Evolutionary conservation across 78 protist species (phyloP).

Genomic region (Acrasis kona): DNA sequence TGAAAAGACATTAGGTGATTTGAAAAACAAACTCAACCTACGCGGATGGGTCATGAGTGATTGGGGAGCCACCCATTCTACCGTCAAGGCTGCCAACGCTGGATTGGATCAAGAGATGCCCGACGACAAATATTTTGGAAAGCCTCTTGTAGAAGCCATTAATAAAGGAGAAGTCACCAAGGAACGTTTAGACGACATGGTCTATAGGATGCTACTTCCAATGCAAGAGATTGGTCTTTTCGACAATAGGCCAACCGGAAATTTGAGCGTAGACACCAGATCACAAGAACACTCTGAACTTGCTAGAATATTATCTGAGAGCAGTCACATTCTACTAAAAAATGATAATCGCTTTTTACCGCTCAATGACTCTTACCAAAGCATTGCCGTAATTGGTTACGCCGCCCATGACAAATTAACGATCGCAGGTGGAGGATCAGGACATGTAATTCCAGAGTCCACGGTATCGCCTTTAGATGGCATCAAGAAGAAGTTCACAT

Average conservation of each 20-base stretch:
- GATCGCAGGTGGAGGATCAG: not conserved
- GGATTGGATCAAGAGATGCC: slow-evolving; percentile 40
- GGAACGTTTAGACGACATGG: not conserved
- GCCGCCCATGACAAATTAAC: not conserved
- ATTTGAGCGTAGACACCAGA: not conserved
- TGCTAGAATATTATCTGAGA: not conserved
- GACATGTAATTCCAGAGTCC: not conserved
- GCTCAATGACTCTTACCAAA: not conserved
- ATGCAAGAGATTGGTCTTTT: not conserved
- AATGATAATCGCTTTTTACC: not conserved
- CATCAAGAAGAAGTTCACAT: not conserved
- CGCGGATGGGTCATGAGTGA: slow-evolving; percentile 21
- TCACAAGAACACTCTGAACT: not conserved
- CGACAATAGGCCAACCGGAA: not conserved
- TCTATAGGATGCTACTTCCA: not conserved
- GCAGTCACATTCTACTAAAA: not conserved
- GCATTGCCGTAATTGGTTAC: not conserved
- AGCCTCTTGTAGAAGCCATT: not conserved
- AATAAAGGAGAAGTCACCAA: not conserved
- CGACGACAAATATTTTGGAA: not conserved
- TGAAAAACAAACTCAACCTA: not conserved
- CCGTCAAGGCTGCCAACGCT: slow-evolving; percentile 4
- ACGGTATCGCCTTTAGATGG: not conserved
- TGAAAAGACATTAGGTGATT: not conserved
- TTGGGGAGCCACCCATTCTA: slow-evolving; percentile 37